phyloP scores from a whole-genome alignment of 1,284 basidiomycete species.

The Xerocomus nothofagi region DNA sequence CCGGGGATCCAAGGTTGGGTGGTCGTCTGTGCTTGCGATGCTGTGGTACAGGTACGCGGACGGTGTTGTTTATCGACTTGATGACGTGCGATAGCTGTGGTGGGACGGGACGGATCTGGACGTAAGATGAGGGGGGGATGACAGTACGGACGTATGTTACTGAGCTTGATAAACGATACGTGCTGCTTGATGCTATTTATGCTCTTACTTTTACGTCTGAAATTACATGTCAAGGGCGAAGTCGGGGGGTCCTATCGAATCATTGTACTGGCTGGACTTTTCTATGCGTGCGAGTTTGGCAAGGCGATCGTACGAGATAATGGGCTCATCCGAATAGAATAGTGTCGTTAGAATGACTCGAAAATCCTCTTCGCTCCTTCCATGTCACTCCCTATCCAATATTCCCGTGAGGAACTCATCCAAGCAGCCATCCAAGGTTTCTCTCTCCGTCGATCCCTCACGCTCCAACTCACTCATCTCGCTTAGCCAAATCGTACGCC shows the following conservation, averaged over 20 bases:
- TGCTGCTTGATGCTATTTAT: background rate
- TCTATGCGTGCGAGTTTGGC: too few species aligned
- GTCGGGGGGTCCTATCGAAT: too few species aligned
- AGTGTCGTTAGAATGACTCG: too few species aligned
- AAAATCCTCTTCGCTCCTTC: background rate
- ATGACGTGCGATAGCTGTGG: constrained; percentile 50
- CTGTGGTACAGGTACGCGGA: constrained; percentile 53
- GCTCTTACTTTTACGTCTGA: too few species aligned
- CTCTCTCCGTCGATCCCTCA: background rate
- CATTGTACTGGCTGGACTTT: too few species aligned
- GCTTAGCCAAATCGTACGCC: constrained; percentile 52
- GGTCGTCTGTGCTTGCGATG: constrained; percentile 67
- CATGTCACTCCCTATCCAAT: constrained; percentile 10
- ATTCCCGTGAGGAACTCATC: constrained; percentile 17
- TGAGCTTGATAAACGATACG: too few species aligned
- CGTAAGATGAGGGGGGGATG: background rate
- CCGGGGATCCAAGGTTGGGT: constrained; percentile 72
- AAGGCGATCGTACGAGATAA: too few species aligned
- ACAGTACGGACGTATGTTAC: too few species aligned
- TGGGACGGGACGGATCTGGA: constrained; percentile 60
- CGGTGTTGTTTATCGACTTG: constrained; percentile 57
- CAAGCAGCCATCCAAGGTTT: constrained; percentile 24
- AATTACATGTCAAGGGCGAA: too few species aligned
- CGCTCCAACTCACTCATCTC: background rate
- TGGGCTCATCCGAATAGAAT: too few species aligned